phyloP scores from a whole-genome alignment of 1,139 yeast species.

The Groenewaldozyma auringiensis region DNA sequence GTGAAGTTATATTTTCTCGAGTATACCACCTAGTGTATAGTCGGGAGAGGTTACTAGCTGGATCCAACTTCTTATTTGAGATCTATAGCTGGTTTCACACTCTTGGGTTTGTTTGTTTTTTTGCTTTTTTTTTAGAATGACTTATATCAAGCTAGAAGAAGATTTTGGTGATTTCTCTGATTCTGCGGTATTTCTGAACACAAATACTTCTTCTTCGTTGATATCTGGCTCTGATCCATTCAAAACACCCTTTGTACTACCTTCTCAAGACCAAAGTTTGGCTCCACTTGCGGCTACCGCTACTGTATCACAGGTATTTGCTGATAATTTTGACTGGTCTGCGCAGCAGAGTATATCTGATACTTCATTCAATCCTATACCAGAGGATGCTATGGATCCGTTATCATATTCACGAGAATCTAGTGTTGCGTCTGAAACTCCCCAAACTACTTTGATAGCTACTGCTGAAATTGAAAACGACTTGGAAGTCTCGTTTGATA shows the following conservation, averaged over 20 bases:
- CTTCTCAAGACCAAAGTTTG: too few relatives aligned
- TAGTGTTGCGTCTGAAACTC: neutral
- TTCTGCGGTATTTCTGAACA: too few relatives aligned
- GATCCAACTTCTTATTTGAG: too few relatives aligned
- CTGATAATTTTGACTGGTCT: neutral
- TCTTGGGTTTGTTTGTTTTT: neutral
- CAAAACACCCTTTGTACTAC: too few relatives aligned
- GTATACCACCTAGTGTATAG: too few relatives aligned
- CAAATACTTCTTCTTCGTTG: too few relatives aligned
- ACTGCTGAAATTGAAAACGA: neutral
- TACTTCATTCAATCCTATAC: neutral
- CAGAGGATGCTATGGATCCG: neutral
- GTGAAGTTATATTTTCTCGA: too few relatives aligned
- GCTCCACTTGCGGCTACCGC: too few relatives aligned
- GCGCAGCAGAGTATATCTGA: neutral
- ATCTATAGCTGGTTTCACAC: too few relatives aligned
- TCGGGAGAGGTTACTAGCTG: too few relatives aligned
- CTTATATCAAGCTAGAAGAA: neutral
- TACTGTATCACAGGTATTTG: neutral
- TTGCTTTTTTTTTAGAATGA: conserved; percentile 1
- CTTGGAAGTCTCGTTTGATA: neutral
- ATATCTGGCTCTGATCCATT: too few relatives aligned
- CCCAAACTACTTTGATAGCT: neutral
- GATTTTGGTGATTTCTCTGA: too few relatives aligned
- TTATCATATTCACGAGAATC: neutral